These are phyloP conservation scores for Pseudogymnoascus sp. DNA, from an alignment of 2,329 filamentous ascomycete genomes.

Conservation along the genomic window DNA sequence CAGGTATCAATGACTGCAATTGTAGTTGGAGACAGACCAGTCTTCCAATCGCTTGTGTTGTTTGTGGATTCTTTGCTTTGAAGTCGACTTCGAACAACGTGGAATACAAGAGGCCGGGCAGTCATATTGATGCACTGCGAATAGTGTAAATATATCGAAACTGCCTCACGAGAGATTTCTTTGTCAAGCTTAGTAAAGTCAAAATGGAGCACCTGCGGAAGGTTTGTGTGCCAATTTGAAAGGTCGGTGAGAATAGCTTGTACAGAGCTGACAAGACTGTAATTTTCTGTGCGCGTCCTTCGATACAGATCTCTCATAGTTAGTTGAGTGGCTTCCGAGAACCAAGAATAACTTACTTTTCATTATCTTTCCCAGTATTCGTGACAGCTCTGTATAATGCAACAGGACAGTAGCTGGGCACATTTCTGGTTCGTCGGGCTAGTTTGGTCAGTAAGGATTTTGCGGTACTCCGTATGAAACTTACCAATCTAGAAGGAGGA, in stretches of 20 bases:
- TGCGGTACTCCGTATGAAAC: background rate
- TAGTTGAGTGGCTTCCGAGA: background rate
- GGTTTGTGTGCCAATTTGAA: conserved; percentile 40
- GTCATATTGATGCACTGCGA: conserved; percentile 53
- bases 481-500: conserved; percentile 28
- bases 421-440: conserved; percentile 30
- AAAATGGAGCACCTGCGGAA: conserved; percentile 41
- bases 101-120: conserved; percentile 43
- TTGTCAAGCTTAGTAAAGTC: conserved; percentile 37
- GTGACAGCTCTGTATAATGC: conserved; percentile 45
- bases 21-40: conserved; percentile 40
- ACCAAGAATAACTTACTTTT: conserved; percentile 21
- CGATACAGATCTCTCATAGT: conserved; percentile 38
- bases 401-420: conserved; percentile 41
- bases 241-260: conserved; percentile 43
- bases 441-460: background rate
- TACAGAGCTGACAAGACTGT: conserved; percentile 41
- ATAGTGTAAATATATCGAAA: conserved; percentile 46
- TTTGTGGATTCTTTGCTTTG: conserved; percentile 26
- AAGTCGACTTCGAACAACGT: conserved; percentile 43
- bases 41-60: conserved; percentile 37
- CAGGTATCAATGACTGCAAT: conserved; percentile 45
- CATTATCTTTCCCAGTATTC: conserved; percentile 43
- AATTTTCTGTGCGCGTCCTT: conserved; percentile 37
- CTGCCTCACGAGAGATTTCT: conserved; percentile 39